These are phyloP conservation scores for Debaryomycetaceae sp. DNA, from an alignment of 1,139 yeast genomes.

Conservation along the genomic window DNA sequence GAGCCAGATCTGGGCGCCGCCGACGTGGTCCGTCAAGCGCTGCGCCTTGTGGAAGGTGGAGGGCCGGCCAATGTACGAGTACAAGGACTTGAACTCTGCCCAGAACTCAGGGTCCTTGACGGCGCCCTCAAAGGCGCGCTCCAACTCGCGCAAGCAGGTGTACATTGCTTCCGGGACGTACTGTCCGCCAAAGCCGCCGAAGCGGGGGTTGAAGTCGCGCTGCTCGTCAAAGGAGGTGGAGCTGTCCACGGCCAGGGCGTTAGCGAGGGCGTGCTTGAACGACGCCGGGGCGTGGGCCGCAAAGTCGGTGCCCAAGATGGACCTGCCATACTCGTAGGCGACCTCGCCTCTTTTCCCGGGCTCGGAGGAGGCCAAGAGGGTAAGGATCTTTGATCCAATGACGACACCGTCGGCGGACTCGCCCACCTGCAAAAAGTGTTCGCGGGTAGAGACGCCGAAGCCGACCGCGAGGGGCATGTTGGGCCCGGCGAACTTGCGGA, in stretches of 20 bases:
- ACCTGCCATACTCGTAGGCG: constrained; percentile 58
- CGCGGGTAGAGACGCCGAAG: constrained; percentile 90
- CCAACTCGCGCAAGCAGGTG: constrained; percentile 82
- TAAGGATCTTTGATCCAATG: constrained; percentile 79
- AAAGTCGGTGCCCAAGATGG: constrained; percentile 56
- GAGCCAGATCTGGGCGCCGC: constrained; percentile 97
- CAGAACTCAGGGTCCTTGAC: constrained; percentile 84
- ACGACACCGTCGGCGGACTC: constrained; percentile 85
- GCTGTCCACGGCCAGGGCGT: constrained; percentile 10
- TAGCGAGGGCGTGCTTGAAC: constrained; percentile 5
- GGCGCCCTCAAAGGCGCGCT: constrained; percentile 76
- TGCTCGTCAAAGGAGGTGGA: constrained; percentile 37
- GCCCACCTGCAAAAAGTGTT: constrained; percentile 77
- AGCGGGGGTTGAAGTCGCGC: constrained; percentile 56
- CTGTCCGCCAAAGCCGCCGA: constrained; percentile 97
- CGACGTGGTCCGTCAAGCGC: constrained; percentile 77
- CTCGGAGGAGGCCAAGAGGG: constrained; percentile 52
- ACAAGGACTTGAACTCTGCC: constrained; percentile 79
- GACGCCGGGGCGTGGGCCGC: constrained; percentile 21
- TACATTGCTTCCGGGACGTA: constrained; percentile 95
- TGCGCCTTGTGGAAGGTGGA: constrained; percentile 87
- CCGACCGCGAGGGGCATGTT: constrained; percentile 91
- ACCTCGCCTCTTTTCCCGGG: constrained; percentile 48
- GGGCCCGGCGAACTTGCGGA: constrained; percentile 50
- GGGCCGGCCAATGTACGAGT: constrained; percentile 90